Evolutionary conservation across 108 stramenopile species (phyloP).

Genomic region (Cyclostephanos tholiformis): DNA sequence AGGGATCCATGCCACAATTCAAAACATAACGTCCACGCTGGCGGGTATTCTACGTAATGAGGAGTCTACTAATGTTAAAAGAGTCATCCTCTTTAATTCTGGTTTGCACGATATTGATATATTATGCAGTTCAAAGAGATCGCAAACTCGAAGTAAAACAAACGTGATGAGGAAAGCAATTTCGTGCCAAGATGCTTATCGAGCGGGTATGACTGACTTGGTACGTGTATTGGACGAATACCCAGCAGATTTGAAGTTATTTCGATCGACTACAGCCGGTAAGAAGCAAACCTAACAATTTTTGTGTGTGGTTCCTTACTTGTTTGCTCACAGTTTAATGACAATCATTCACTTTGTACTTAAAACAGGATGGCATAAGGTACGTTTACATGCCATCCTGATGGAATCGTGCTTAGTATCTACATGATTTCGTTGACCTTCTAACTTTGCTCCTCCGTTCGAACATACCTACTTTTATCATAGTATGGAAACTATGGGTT

Average conservation of each 20-base stretch:
- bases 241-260: conserved; percentile 61
- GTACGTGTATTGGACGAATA: conserved; percentile 33
- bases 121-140: conserved; percentile 52
- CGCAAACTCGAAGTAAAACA: conserved; percentile 41
- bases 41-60: conserved; percentile 19
- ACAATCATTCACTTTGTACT: not conserved
- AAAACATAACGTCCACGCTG: conserved; percentile 23
- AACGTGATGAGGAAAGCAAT: conserved; percentile 14
- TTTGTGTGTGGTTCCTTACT: not conserved
- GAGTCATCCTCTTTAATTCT: conserved; percentile 71
- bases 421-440: not conserved
- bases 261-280: conserved; percentile 78
- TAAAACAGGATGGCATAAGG: conserved; percentile 40
- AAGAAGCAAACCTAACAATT: conserved; percentile 25
- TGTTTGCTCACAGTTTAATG: not conserved
- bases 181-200: conserved; percentile 59
- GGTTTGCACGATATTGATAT: conserved; percentile 78
- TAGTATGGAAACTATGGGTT: conserved; percentile 82
- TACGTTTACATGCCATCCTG: conserved; percentile 5
- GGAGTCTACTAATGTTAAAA: conserved; percentile 24
- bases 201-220: conserved; percentile 41
- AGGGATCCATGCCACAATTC: conserved; percentile 37
- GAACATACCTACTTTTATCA: too few species aligned
- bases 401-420: not conserved
- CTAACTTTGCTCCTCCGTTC: not conserved